Base-by-base conservation (phyloP, 352 stramenopile species). In the Globisporangium ultimum region DNA sequence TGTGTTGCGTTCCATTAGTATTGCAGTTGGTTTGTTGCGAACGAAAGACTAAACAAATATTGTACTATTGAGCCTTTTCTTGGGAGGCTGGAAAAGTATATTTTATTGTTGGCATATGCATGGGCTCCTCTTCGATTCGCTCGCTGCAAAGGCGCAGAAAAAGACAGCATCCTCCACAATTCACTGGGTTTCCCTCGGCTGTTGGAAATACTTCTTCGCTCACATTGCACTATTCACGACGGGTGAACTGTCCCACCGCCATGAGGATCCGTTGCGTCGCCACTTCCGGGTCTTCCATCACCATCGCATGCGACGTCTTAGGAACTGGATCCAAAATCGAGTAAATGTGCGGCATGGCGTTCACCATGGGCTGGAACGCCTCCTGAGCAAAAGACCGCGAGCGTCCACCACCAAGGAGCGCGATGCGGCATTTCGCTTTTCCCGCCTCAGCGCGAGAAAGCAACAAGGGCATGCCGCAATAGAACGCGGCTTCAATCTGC, bases 201-300 rank as follows among this genome's bases (percentile, higher is more conserved):
- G 2, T 5, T 5, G 24, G 2, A 32, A 2, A 32, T 6, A 32
- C 2, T 32, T 5, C 24, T 32, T 32, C 5, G 24, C 24, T 32
- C 24, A 32, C 5, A 32, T 32, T 32, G 24, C 24, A 32, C 24
- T 32, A 32, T 32, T 32, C 24, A 5, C 24, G 24, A 5, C 24
- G 24, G 5, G 24, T 32, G 20, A 82, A 48, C 18, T 74, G 66
- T 12, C 34, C 22, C 1, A 84, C 64, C 22, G 71, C 63, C 9
- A 67, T 52, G 2, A 70, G 47, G 43, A 90, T 88, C 32, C 74
- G 77, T 14, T 72, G 52, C 8, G 78, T 43, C 10, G 72, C 70
- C 12, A 71, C 50, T 0, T 63, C 60, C 3, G 75, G 72, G 22
- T 88, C 70, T 47, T 88, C 78, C 18, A 87, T 46, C 18, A 88